Evolutionary conservation across 1,284 basidiomycete genomes (phyloP).

Genomic region (Pseudomicrostroma phylloplanum): DNA sequence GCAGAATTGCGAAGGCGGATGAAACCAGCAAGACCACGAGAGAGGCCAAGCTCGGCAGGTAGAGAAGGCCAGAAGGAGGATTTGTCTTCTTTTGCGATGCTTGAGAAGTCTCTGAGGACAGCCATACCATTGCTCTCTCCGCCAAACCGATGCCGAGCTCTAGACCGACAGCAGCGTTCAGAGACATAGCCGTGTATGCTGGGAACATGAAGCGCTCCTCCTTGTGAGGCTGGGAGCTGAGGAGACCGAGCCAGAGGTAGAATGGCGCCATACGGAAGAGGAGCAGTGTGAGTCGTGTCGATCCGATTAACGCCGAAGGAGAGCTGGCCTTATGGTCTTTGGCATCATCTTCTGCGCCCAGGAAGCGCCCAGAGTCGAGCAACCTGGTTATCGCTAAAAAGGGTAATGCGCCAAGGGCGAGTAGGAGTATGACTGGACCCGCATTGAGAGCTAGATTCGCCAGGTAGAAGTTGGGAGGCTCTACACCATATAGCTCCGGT

Average conservation of each 20-base stretch:
- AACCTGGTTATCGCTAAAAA: constrained; percentile 68
- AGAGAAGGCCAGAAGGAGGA: constrained; percentile 27
- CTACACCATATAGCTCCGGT: constrained; percentile 87
- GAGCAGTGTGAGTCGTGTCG: constrained; percentile 55
- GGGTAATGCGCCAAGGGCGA: constrained; percentile 61
- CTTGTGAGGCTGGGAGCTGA: constrained; percentile 82
- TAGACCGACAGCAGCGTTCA: constrained; percentile 77
- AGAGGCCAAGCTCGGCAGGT: constrained; percentile 66
- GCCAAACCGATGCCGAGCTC: constrained; percentile 57
- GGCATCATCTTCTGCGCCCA: neutral
- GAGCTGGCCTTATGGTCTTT: constrained; percentile 9
- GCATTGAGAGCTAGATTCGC: constrained; percentile 74
- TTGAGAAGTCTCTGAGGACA: constrained; percentile 61
- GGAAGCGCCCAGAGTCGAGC: constrained; percentile 69
- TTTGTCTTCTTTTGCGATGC: neutral
- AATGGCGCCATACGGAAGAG: constrained; percentile 71
- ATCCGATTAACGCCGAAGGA: constrained; percentile 6
- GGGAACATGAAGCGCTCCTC: constrained; percentile 98
- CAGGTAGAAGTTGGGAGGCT: constrained; percentile 60
- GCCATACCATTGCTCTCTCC: constrained; percentile 55
- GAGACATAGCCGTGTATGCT: constrained; percentile 80
- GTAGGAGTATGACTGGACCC: constrained; percentile 68
- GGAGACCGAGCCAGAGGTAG: constrained; percentile 78
- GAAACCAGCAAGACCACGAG: constrained; percentile 64
- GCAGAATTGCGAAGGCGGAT: constrained; percentile 66